Percentiles rank a stretch among this genome's conserved stretches.
Conservation (phyloP, 1,139 yeast species). For the Ogataea hybrid region DNA sequence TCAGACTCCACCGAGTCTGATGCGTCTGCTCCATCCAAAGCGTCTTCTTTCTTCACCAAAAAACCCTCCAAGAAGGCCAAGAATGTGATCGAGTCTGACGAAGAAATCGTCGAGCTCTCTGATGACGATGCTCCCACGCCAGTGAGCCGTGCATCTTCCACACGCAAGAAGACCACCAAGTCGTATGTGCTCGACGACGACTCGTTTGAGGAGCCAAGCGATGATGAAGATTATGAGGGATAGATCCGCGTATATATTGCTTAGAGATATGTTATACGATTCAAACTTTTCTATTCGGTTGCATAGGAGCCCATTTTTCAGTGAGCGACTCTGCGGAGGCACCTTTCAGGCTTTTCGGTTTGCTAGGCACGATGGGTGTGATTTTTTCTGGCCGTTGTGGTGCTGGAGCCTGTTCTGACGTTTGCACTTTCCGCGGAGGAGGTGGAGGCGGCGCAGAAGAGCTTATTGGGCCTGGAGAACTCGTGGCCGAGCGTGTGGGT, state of each 20-base stretch:
- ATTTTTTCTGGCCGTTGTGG: constrained; percentile 14
- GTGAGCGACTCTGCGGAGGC: constrained; percentile 11
- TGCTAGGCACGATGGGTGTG: constrained; percentile 32
- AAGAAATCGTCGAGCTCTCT: constrained; percentile 12
- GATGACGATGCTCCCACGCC: constrained; percentile 15
- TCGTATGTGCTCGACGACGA: constrained; percentile 21
- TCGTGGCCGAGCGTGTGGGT: constrained; percentile 31
- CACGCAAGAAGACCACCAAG: constrained; percentile 14
- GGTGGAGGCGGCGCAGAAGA: constrained; percentile 29
- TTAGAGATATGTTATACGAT: neutral
- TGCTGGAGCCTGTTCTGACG: constrained; percentile 5
- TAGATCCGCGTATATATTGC: constrained; percentile 6
- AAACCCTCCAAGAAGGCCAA: constrained; percentile 9
- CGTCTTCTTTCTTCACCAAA: constrained; percentile 18
- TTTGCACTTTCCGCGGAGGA: constrained; percentile 24
- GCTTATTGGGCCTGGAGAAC: constrained; percentile 23
- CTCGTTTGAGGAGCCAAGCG: constrained; percentile 14
- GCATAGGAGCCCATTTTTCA: constrained; percentile 27
- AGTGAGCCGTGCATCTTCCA: constrained; percentile 16
- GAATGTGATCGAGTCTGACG: constrained; percentile 18
- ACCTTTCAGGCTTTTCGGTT: constrained; percentile 26
- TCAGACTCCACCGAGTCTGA: constrained; percentile 4
- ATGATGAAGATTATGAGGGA: constrained; percentile 24
- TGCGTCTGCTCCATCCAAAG: constrained; percentile 8
- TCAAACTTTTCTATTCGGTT: constrained; percentile 25